phyloP scores from a whole-genome alignment of 2,329 filamentous ascomycete species.

The Pyrenophora tritici-repentis region DNA sequence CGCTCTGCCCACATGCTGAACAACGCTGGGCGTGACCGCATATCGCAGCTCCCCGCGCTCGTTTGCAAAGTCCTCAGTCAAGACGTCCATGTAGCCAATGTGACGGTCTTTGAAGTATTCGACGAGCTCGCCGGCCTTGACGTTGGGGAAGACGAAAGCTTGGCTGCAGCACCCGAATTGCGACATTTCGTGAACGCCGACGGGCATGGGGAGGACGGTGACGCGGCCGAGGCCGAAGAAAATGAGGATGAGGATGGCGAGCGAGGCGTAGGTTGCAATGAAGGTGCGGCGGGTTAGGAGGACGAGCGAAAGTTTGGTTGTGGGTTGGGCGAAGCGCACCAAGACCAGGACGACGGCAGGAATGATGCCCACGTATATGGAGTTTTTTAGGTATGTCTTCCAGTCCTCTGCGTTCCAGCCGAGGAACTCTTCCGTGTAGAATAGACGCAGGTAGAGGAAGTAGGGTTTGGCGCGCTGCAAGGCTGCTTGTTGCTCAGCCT shows the following conservation, averaged over 20 bases:
- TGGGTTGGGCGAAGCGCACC: conserved; percentile 29
- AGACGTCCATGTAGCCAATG: conserved; percentile 47
- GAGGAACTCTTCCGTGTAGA: conserved; percentile 53
- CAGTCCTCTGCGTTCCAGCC: conserved; percentile 54
- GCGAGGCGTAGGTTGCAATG: conserved; percentile 23
- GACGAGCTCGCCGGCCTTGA: conserved; percentile 32
- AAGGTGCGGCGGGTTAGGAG: conserved; percentile 28
- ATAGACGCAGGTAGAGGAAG: conserved; percentile 53
- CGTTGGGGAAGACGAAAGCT: conserved; percentile 51
- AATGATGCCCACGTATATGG: conserved; percentile 28
- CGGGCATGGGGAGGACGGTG: conserved; percentile 44
- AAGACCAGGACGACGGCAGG: conserved; percentile 31
- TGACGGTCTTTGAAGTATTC: conserved; percentile 40
- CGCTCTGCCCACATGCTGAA: conserved; percentile 53
- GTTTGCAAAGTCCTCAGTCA: conserved; percentile 52
- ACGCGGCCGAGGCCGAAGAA: conserved; percentile 51
- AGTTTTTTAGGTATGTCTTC: conserved; percentile 46
- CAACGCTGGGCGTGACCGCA: conserved; percentile 50
- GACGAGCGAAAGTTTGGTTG: conserved; percentile 25
- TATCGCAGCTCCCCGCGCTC: conserved; percentile 47
- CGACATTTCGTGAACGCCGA: conserved; percentile 49
- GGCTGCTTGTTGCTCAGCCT: conserved; percentile 39
- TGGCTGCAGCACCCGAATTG: conserved; percentile 53
- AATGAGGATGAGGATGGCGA: conserved; percentile 29
- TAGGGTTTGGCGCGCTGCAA: conserved; percentile 28